These are phyloP conservation scores for Globisporangium takayamanum DNA, from an alignment of 352 stramenopile genomes.

Conservation along the genomic window DNA sequence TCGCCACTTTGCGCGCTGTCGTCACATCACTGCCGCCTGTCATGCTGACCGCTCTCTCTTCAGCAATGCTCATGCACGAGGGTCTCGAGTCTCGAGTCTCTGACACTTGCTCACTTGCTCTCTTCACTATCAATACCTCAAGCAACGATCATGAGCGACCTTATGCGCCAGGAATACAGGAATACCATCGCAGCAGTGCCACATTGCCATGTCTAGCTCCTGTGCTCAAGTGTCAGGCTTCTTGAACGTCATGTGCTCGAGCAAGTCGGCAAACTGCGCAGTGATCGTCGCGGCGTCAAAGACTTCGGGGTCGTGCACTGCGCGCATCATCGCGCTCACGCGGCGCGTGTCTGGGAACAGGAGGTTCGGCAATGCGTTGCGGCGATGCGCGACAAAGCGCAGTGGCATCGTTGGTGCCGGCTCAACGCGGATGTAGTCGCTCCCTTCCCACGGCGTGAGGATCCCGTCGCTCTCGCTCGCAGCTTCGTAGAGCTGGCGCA, in stretches of 20 bases:
- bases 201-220: too few relatives aligned
- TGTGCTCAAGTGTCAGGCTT: conserved; percentile 4
- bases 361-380: conserved; percentile 55
- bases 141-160: too few relatives aligned
- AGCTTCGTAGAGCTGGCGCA: conserved; percentile 70
- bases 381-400: conserved; percentile 30
- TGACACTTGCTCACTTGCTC: too few relatives aligned
- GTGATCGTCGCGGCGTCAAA: conserved; percentile 54
- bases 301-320: conserved; percentile 32
- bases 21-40: conserved; percentile 13
- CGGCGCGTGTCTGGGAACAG: conserved; percentile 63
- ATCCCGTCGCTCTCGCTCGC: conserved; percentile 57
- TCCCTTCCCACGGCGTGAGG: conserved; percentile 44
- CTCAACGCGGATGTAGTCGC: conserved; percentile 24
- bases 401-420: conserved; percentile 32
- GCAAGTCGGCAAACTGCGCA: conserved; percentile 32
- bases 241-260: conserved; percentile 28
- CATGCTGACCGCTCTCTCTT: conserved; percentile 5
- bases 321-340: conserved; percentile 48
- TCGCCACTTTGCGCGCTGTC: conserved; percentile 24
- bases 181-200: not conserved
- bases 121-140: not conserved
- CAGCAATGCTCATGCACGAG: too few relatives aligned
- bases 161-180: not conserved
- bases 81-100: too few relatives aligned